A percentile compares a stretch with the other conserved stretches of the same genome.
These are phyloP conservation scores for Basipetospora chlamydospora DNA, from an alignment of 2,329 filamentous ascomycete genomes.

Conservation along the genomic window DNA sequence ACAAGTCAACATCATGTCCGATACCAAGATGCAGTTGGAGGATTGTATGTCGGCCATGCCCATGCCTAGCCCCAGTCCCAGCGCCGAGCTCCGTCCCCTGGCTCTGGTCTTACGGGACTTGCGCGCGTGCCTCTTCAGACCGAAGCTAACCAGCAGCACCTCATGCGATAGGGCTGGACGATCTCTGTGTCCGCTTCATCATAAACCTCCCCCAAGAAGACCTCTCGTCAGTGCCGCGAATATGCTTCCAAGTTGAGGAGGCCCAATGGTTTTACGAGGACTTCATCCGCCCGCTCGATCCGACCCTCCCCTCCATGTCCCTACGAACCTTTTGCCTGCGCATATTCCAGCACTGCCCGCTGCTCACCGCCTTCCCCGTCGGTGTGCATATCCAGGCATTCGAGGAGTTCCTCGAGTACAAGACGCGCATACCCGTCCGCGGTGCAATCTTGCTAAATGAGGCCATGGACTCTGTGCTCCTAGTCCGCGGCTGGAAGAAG, in stretches of 20 bases:
- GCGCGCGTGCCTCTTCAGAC: no score
- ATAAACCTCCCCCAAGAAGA: slow-evolving; percentile 92
- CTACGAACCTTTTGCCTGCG: slow-evolving; percentile 74
- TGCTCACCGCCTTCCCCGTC: slow-evolving; percentile 67
- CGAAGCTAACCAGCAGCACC: no score
- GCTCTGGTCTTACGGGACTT: no score
- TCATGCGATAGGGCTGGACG: slow-evolving; percentile 66
- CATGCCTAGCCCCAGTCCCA: slow-evolving; percentile 1
- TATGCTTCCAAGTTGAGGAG: slow-evolving; percentile 98
- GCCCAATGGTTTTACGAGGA: slow-evolving; percentile 99
- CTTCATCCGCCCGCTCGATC: slow-evolving; percentile 84
- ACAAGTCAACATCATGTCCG: slow-evolving; percentile 47
- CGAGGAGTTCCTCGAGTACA: slow-evolving; percentile 85
- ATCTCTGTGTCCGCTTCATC: slow-evolving; percentile 94
- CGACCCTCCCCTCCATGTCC: slow-evolving; percentile 69
- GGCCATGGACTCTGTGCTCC: slow-evolving; percentile 81
- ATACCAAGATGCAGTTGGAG: slow-evolving; percentile 72
- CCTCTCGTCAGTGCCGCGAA: slow-evolving; percentile 74
- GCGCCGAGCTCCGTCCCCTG: neutral
- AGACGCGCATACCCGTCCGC: slow-evolving; percentile 82
- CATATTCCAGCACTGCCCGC: slow-evolving; percentile 87
- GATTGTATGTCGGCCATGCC: slow-evolving; percentile 50
- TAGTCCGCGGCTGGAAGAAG: slow-evolving; percentile 98
- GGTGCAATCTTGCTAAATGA: slow-evolving; percentile 88
- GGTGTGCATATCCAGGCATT: slow-evolving; percentile 73